Conservation (phyloP, 2,329 filamentous ascomycete genomes). For the Aspergillus nomiae region DNA sequence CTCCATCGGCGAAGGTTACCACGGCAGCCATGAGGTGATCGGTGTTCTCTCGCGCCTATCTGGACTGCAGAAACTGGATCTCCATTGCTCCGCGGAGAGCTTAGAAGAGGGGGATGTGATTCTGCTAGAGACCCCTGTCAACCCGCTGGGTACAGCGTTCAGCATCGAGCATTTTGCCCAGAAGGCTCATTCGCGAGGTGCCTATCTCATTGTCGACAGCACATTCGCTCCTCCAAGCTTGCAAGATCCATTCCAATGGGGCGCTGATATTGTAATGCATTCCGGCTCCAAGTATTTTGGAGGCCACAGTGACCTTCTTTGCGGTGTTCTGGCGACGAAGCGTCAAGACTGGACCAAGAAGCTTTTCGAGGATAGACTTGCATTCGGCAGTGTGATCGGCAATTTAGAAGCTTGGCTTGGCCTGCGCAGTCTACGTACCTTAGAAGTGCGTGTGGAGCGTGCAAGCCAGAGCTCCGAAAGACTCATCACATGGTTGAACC, state of each 20-base stretch:
- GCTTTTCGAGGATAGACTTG: slow-evolving; percentile 70
- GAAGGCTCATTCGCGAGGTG: slow-evolving; percentile 71
- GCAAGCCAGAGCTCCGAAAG: slow-evolving; percentile 72
- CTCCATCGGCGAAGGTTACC: slow-evolving; percentile 82
- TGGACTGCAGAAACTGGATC: slow-evolving; percentile 70
- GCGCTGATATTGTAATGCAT: slow-evolving; percentile 88
- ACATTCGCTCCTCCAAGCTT: slow-evolving; percentile 92
- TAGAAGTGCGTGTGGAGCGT: slow-evolving; percentile 76
- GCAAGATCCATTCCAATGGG: slow-evolving; percentile 79
- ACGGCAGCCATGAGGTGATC: slow-evolving; percentile 91
- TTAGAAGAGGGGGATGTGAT: slow-evolving; percentile 79
- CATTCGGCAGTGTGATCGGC: slow-evolving; percentile 82
- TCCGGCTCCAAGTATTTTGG: slow-evolving; percentile 95
- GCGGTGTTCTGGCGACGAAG: slow-evolving; percentile 74
- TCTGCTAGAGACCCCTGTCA: slow-evolving; percentile 90
- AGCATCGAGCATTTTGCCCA: slow-evolving; percentile 71
- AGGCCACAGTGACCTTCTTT: slow-evolving; percentile 91
- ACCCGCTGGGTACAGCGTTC: slow-evolving; percentile 81
- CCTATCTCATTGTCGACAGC: slow-evolving; percentile 79
- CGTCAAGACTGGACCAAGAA: slow-evolving; percentile 60
- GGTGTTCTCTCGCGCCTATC: slow-evolving; percentile 71
- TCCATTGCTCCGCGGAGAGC: slow-evolving; percentile 67
- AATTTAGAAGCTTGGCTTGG: slow-evolving; percentile 91
- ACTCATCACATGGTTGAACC: slow-evolving; percentile 71
- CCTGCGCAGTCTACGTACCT: slow-evolving; percentile 78